A percentile compares a stretch with the other conserved stretches of the same genome.
Conservation (phyloP, 2,329 filamentous ascomycete genomes). For the Colletotrichum destructivum region DNA sequence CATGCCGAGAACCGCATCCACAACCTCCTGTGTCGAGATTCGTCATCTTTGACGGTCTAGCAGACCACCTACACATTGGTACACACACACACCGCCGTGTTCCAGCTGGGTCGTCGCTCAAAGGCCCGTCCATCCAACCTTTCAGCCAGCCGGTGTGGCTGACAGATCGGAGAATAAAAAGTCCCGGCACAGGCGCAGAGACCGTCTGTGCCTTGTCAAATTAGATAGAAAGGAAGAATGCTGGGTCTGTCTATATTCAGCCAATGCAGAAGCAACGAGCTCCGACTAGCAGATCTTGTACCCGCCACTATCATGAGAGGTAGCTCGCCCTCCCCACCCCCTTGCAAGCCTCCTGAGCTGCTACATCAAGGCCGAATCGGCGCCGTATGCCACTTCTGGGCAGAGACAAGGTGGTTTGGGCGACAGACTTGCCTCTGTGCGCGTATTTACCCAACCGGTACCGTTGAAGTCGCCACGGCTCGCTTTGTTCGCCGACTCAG, state of each 20-base stretch:
- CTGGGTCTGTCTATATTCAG: not conserved
- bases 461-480: not conserved
- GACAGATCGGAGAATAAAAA: conserved; percentile 23
- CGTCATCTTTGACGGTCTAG: not conserved
- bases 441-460: not conserved
- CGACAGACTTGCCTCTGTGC: not conserved
- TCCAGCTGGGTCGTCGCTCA: conserved; percentile 13
- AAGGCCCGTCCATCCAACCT: not conserved
- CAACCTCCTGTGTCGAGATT: conserved; percentile 5
- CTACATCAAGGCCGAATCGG: not conserved
- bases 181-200: not conserved
- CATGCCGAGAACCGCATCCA: not conserved
- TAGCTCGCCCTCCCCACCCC: not conserved
- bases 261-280: conserved; percentile 13
- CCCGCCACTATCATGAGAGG: conserved; percentile 18
- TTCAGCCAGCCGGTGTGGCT: conserved; percentile 2
- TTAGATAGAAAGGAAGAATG: conserved; percentile 13
- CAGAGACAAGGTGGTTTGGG: not conserved
- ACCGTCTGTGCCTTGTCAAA: conserved; percentile 3
- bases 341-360: not conserved
- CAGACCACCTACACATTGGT: no score
- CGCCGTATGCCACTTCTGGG: not conserved
- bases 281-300: conserved; percentile 28
- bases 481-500: conserved; percentile 14
- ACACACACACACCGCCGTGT: conserved; percentile 12